phyloP scores from a whole-genome alignment of 148 eudicot species.

The Dysphania ambrosioides region DNA sequence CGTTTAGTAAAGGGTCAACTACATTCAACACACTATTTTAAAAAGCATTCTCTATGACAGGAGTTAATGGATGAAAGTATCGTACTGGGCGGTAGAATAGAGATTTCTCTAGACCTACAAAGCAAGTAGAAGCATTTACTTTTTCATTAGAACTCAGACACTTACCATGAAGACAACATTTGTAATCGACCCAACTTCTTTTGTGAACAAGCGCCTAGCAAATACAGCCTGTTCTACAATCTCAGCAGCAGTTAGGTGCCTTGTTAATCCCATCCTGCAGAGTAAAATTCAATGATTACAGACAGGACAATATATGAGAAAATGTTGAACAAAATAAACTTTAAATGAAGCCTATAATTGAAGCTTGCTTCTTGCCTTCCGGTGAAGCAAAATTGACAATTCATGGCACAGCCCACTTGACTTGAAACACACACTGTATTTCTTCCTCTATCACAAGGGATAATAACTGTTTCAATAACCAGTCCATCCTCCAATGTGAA shows the following conservation, averaged over 20 bases:
- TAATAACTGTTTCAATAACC: conserved; percentile 89
- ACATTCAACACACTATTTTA: neutral
- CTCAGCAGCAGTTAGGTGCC: conserved; percentile 83
- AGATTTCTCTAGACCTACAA: neutral
- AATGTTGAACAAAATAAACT: neutral
- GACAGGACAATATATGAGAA: conserved; percentile 1
- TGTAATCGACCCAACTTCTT: conserved; percentile 71
- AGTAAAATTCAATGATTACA: conserved; percentile 14
- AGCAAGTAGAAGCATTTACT: neutral
- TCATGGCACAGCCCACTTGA: conserved; percentile 99
- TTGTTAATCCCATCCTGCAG: conserved; percentile 79
- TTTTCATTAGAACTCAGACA: neutral
- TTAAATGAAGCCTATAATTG: conserved; percentile 25
- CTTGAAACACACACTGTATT: conserved; percentile 94
- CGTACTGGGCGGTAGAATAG: neutral
- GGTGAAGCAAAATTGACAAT: conserved; percentile 98
- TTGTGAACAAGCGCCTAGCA: conserved; percentile 71
- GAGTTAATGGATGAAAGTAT: neutral
- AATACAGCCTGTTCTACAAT: conserved; percentile 84
- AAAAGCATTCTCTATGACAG: conserved; percentile 2
- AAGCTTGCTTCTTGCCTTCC: no score
- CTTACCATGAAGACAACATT: conserved; percentile 92
- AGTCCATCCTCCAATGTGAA: conserved; percentile 85
- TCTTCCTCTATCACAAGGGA: conserved; percentile 73
- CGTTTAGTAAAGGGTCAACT: neutral